Evolutionary conservation across 2,329 filamentous ascomycete species (phyloP).

Genomic region (Hypoxylon sp.): DNA sequence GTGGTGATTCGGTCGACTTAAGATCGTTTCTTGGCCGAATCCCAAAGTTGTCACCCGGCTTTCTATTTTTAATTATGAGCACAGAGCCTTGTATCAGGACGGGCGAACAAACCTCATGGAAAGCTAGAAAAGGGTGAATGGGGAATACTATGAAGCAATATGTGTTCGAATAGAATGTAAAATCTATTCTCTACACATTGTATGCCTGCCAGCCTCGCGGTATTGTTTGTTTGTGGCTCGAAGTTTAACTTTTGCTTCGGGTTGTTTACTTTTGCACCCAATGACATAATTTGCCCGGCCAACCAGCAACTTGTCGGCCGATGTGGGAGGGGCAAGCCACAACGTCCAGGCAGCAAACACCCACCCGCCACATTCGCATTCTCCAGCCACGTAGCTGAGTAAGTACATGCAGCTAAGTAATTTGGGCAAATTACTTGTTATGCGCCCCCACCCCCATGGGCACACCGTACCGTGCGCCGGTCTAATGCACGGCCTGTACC

Average conservation of each 20-base stretch:
- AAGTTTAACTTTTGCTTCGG: constrained; percentile 8
- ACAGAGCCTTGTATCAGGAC: constrained; percentile 17
- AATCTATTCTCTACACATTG: background rate
- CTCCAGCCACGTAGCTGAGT: background rate
- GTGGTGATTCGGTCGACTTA: constrained; percentile 45
- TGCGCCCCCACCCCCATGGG: background rate
- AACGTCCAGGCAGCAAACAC: background rate
- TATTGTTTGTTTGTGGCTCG: constrained; percentile 20
- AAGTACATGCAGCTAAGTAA: no score
- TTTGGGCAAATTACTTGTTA: background rate
- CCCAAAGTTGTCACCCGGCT: constrained; percentile 54
- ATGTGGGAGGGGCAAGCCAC: background rate
- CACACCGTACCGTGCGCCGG: background rate
- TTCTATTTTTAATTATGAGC: constrained; percentile 45
- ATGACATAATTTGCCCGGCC: constrained; percentile 53
- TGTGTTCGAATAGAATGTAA: background rate
- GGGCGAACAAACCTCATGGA: constrained; percentile 42
- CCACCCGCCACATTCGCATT: background rate
- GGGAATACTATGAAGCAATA: background rate
- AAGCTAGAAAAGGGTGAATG: constrained; percentile 2
- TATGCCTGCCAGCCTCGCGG: background rate
- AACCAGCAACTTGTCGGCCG: constrained; percentile 36
- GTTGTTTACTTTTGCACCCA: constrained; percentile 34
- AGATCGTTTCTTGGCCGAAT: constrained; percentile 55
- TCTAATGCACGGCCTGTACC: constrained; percentile 12